phyloP scores from a whole-genome alignment of 805 yeast genomes.

The Blastobotrys muscicola region DNA sequence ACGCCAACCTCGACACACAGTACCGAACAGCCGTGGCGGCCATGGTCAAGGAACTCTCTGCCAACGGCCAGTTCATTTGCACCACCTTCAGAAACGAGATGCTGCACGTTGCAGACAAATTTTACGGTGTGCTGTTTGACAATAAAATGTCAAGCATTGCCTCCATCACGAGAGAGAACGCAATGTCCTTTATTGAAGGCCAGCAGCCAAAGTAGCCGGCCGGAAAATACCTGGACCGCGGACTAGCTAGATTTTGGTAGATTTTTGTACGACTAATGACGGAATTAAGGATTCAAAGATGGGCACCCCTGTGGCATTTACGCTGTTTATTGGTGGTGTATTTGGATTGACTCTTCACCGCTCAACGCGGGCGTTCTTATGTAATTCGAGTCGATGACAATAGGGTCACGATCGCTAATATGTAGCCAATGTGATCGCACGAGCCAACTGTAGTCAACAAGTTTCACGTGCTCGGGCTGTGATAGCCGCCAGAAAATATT shows the following conservation, averaged over 20 bases:
- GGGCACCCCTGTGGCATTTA: too few relatives aligned
- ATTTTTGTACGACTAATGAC: too few relatives aligned
- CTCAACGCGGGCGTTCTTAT: too few relatives aligned
- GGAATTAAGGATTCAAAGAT: too few relatives aligned
- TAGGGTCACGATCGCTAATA: too few relatives aligned
- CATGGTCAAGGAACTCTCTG: constrained; percentile 55
- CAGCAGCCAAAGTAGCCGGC: constrained; percentile 1
- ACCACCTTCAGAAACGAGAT: constrained; percentile 94
- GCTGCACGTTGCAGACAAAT: constrained; percentile 76
- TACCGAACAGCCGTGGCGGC: constrained; percentile 81
- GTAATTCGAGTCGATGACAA: too few relatives aligned
- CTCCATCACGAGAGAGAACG: constrained; percentile 62
- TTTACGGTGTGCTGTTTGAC: constrained; percentile 77
- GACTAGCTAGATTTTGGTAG: too few relatives aligned
- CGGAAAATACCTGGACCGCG: too few relatives aligned
- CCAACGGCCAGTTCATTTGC: constrained; percentile 81
- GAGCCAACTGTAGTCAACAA: too few relatives aligned
- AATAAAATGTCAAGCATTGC: constrained; percentile 73
- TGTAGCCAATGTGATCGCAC: too few relatives aligned
- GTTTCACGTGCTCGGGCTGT: not conserved
- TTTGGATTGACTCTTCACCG: too few relatives aligned
- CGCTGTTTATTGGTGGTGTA: too few relatives aligned
- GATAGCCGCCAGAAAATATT: not conserved
- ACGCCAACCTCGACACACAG: constrained; percentile 89
- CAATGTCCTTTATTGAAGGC: constrained; percentile 76